Base-by-base conservation (phyloP, 768 basidiomycete species). In the Heimioporus sp. region DNA sequence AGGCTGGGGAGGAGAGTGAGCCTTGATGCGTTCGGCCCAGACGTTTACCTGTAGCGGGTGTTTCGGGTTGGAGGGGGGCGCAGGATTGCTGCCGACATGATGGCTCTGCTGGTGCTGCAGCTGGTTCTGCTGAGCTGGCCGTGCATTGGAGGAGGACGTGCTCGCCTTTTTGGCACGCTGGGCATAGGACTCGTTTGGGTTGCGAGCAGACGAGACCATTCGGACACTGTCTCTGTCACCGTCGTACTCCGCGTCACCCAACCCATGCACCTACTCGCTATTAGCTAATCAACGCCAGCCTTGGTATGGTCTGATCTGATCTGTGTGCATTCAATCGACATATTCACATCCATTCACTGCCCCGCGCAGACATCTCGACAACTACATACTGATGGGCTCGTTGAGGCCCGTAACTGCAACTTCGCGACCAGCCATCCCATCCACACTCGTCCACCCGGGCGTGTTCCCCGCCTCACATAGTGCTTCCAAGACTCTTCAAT, bases 101-200 rank as follows among this genome's bases (percentile, higher is more conserved):
- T 28, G 24, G 24, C 24, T 28, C 7, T 28, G 24, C 24, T 28
- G 24, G 24, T 28, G 24, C 24, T 28, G 24, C 24, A 28, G 24
- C 24, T 28, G 24, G 24, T 28, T 28, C 7, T 28, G 24, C 24
- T 28, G 24, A 28, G 24, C 24, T 28, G 24, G 24, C 24, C 24
- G 24, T 28, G 24, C 24, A 6, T 28, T 28, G 24, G 61, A 45
- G 8, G 58, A 38, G 24, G 61, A 52, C 39, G 52, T 38, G 43
- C 46, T 58, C 47, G 77, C 76, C 60, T 74, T 78, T 68, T 74
- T 79, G 52, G 76, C 80, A 41, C 75, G 76, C 45, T 81, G 75
- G 35, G 80, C 80, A 57, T 86, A 86, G 28, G 84, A 85, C 44
- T 82, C 74, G 51, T 74, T 65, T 56, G 72, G 72, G 39, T 65